These are phyloP conservation scores for Termitomyces sp. DNA, from an alignment of 1,284 basidiomycete species.

Conservation along the genomic window DNA sequence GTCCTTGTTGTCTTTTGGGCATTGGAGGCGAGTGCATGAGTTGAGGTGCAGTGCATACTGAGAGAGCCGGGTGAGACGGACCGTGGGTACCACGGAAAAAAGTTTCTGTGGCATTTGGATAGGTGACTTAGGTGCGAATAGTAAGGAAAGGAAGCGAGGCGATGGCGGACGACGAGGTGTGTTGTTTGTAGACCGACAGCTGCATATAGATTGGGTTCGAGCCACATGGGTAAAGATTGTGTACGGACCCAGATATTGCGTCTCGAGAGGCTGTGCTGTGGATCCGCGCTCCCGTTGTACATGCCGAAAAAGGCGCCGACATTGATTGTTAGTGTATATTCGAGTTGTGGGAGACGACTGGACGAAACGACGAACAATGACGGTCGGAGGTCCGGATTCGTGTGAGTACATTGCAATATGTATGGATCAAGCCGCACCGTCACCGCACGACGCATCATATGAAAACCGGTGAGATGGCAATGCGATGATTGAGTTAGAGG, in stretches of 20 bases:
- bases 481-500: neutral
- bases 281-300: neutral
- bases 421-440: neutral
- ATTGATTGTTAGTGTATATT: neutral
- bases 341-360: neutral
- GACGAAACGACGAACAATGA: neutral
- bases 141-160: neutral
- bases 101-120: neutral
- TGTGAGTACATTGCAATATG: neutral
- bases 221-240: neutral
- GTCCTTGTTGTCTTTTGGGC: neutral
- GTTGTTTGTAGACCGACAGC: neutral
- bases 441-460: neutral
- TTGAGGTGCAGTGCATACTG: neutral
- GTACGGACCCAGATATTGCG: neutral
- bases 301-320: neutral
- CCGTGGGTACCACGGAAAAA: neutral
- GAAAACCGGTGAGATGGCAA: no score
- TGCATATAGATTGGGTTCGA: neutral
- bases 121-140: neutral
- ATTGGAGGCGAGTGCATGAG: neutral
- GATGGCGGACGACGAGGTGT: neutral
- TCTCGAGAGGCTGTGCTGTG: neutral
- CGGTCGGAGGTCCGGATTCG: neutral
- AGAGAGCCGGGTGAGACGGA: neutral